Evolutionary conservation across 441 rosid species (phyloP).

Genomic region (Geranium incanum): DNA sequence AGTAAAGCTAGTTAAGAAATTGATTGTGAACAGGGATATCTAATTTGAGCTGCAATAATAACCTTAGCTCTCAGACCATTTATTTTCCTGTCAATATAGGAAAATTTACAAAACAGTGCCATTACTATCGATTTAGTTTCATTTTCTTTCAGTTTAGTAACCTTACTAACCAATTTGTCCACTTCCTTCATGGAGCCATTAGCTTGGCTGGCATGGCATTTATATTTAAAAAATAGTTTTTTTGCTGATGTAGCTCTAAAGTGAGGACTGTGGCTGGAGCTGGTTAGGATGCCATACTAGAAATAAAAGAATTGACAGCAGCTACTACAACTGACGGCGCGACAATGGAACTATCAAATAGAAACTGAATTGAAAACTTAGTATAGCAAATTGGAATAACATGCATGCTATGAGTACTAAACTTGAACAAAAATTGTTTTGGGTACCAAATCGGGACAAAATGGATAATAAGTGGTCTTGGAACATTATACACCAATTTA

Average conservation of each 20-base stretch:
- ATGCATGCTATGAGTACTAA: background rate
- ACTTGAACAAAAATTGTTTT: background rate
- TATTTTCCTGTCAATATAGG: background rate
- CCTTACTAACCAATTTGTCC: background rate
- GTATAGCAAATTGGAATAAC: background rate
- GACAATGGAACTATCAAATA: no score
- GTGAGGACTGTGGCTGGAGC: background rate
- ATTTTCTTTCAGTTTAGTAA: background rate
- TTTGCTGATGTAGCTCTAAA: background rate
- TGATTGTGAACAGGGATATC: background rate
- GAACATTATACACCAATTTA: background rate
- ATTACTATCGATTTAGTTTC: background rate
- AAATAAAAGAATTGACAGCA: no score
- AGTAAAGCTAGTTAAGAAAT: background rate
- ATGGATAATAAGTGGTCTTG: background rate
- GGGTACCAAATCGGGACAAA: background rate
- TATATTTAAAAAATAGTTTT: no score
- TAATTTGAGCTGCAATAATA: background rate
- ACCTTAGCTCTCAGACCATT: background rate
- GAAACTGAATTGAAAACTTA: background rate
- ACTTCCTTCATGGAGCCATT: background rate
- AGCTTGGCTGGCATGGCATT: background rate
- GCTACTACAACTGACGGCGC: background rate
- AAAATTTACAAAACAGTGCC: background rate
- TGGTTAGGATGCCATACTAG: background rate